These are phyloP conservation scores for Leptographium procerum DNA, from an alignment of 2,329 filamentous ascomycete species.

Conservation along the genomic window DNA sequence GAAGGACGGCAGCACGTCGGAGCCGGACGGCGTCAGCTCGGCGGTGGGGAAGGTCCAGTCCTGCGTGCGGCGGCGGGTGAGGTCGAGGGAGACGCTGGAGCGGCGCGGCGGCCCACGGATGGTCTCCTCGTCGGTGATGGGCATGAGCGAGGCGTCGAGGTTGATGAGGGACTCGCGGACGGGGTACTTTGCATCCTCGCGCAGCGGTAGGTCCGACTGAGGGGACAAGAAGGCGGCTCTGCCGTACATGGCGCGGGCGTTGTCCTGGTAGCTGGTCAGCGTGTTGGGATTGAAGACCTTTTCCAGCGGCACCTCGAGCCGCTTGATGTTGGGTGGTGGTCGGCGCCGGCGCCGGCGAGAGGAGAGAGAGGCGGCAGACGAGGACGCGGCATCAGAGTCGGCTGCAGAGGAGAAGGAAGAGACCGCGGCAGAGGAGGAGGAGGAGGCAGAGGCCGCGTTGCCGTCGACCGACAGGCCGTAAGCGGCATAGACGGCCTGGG, in stretches of 20 bases:
- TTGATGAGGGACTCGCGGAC: slow-evolving; percentile 54
- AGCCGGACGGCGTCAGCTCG: slow-evolving; percentile 35
- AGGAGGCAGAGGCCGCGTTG: background rate
- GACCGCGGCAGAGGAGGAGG: background rate
- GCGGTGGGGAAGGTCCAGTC: slow-evolving; percentile 44
- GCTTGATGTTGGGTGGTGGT: slow-evolving; percentile 45
- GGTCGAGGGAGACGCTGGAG: slow-evolving; percentile 43
- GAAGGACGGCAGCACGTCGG: slow-evolving; percentile 34
- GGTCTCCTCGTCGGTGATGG: slow-evolving; percentile 38
- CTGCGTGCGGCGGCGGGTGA: slow-evolving; percentile 25
- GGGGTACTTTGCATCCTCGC: slow-evolving; percentile 38
- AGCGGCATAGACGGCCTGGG: slow-evolving; percentile 45
- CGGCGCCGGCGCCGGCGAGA: slow-evolving; percentile 36
- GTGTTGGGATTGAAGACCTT: slow-evolving; percentile 57
- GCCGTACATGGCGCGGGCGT: slow-evolving; percentile 49
- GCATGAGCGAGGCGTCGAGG: slow-evolving; percentile 43
- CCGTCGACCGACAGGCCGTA: slow-evolving; percentile 27
- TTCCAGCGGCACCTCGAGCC: slow-evolving; percentile 47
- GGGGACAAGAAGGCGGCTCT: slow-evolving; percentile 19
- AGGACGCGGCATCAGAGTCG: slow-evolving; percentile 12
- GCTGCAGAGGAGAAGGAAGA: background rate
- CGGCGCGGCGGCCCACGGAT: slow-evolving; percentile 35
- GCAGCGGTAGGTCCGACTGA: slow-evolving; percentile 45
- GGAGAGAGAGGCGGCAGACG: slow-evolving; percentile 37
- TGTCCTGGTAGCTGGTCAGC: slow-evolving; percentile 51